Evolutionary conservation across 2,329 filamentous ascomycete genomes (phyloP), one percentile per base, ranked within the genome.

Genomic region (Xylariomycetidae sp.): DNA sequence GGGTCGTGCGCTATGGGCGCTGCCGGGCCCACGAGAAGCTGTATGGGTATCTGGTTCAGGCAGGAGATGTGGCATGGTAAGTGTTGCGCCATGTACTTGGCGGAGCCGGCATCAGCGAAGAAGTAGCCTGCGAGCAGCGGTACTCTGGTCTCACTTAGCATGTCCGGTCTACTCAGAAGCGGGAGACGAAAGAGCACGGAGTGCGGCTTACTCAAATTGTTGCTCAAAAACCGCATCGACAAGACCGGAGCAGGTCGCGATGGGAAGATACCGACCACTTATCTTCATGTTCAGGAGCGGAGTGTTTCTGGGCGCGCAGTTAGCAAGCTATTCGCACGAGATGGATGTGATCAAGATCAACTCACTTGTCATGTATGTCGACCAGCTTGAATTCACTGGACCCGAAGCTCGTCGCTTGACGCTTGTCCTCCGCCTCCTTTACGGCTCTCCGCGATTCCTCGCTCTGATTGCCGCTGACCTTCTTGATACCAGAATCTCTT

Each of bases 81-180:
- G 50, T 73, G 77, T 42, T 80, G 72, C 6, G 64, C 61, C 4
- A 81, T 59, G 41, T 80, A 82, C 49, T 80, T 81, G 12, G 67
- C 72, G 3, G 68, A 57, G 2, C 58, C 41, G 0, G 66, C 58
- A 15, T 58, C 57, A 8, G 67, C 65, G 48, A 77, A 80, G 40
- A 72, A 59, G 44, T 75, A 78, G 3, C 65, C 59, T 14, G 70
- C 70, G 1, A 66, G 53, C 2, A 70, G 46, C 1, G 58, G 50
- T 1, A 35, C 39, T 28, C 44, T 49, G 34, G 42, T n/a, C n/a
- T n/a, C n/a, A n/a, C n/a, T n/a, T n/a, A n/a, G n/a, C n/a, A n/a
- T n/a, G 10, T 23, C 8, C 12, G 20, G 7, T 8, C 20, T 23
- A 8, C 8, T 23, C 20, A 23, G 20, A 23, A 12, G 20, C 8